Percentiles rank a stretch among this genome's conserved stretches.
phyloP scores from a whole-genome alignment of 305 asterid species.

The Fraxinus floribunda region DNA sequence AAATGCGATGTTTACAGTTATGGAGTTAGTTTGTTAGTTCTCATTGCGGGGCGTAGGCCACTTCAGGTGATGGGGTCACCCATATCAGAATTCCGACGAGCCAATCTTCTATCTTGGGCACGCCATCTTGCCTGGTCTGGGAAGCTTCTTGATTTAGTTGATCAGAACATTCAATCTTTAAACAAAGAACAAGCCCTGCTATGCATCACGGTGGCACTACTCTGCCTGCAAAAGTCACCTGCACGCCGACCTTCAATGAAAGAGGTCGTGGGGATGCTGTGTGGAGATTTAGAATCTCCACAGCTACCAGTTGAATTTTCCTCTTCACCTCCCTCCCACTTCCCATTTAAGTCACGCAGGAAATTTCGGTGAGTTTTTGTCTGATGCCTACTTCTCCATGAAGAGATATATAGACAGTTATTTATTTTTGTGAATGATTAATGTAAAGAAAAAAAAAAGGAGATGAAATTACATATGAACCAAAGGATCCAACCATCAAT shows the following conservation, averaged over 20 bases:
- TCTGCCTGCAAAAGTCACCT: constrained; percentile 86
- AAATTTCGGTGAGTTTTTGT: constrained; percentile 56
- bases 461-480: constrained; percentile 16
- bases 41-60: constrained; percentile 86
- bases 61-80: constrained; percentile 95
- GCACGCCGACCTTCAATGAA: constrained; percentile 80
- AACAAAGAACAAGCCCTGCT: constrained; percentile 68
- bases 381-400: neutral
- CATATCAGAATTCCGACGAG: constrained; percentile 82
- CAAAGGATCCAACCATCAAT: neutral
- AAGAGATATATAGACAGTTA: constrained; percentile 25
- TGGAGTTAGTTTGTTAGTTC: constrained; percentile 82
- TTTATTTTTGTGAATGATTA: constrained; percentile 30
- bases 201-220: constrained; percentile 79
- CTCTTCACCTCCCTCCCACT: constrained; percentile 65
- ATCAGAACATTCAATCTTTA: constrained; percentile 46
- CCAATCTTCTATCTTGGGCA: constrained; percentile 90
- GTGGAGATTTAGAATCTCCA: constrained; percentile 63
- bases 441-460: constrained; percentile 31
- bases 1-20: constrained; percentile 92
- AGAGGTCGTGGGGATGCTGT: constrained; percentile 71
- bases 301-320: constrained; percentile 77
- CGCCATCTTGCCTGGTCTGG: constrained; percentile 86
- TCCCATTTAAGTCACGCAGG: constrained; percentile 61
- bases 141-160: constrained; percentile 81